These are phyloP conservation scores for Carnegiea gigantea DNA, from an alignment of 179 eudicot genomes.

Conservation along the genomic window DNA sequence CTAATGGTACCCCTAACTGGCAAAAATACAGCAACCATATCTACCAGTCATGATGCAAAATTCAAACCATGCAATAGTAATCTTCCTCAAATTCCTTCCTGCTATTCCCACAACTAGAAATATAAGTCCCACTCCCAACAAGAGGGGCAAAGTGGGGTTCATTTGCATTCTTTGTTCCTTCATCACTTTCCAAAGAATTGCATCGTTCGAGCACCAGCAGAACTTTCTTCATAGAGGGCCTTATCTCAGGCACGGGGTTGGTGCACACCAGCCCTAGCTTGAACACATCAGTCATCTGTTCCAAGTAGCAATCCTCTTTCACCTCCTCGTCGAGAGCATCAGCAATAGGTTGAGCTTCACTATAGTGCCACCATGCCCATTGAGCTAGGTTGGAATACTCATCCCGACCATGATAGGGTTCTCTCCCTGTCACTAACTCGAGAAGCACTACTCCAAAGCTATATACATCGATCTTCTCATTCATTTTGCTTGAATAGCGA, in stretches of 20 bases:
- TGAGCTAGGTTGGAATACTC: conserved; percentile 49
- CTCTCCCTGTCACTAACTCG: too few relatives aligned
- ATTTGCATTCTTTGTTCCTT: conserved; percentile 23
- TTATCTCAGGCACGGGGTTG: conserved; percentile 37
- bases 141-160: conserved; percentile 57
- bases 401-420: conserved; percentile 27
- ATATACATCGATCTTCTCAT: too few relatives aligned
- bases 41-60: too few relatives aligned
- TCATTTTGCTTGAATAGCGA: too few relatives aligned
- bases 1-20: too few relatives aligned
- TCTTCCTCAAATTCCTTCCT: conserved; percentile 35
- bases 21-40: too few relatives aligned
- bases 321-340: conserved; percentile 52
- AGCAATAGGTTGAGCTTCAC: conserved; percentile 40
- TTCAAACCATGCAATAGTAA: conserved; percentile 31
- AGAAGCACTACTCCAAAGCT: too few relatives aligned
- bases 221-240: conserved; percentile 72
- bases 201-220: conserved; percentile 40
- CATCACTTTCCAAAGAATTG: conserved; percentile 23
- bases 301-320: conserved; percentile 42
- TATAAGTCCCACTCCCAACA: conserved; percentile 36
- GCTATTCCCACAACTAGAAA: conserved; percentile 44
- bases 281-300: conserved; percentile 57
- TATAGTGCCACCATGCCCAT: conserved; percentile 53
- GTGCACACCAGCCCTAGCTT: conserved; percentile 62